A percentile compares a stretch with the other conserved stretches of the same genome.
Conservation (phyloP, 2,329 filamentous ascomycete species). For the Ceratocystis harringtonii region DNA sequence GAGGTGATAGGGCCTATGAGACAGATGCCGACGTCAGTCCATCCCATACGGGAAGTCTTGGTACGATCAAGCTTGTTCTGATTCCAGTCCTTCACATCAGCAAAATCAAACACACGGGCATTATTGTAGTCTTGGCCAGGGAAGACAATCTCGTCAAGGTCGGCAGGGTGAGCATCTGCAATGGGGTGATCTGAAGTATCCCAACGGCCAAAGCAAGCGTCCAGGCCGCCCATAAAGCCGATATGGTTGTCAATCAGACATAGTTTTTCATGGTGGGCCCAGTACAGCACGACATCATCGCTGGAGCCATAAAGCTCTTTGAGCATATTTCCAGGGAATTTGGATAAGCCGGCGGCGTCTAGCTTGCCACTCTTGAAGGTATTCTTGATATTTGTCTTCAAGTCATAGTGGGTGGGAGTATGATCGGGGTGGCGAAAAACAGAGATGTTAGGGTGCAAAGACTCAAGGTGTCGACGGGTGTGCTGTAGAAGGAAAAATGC, state of each 20-base stretch:
- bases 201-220: constrained; percentile 78
- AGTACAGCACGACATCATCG: constrained; percentile 71
- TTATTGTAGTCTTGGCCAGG: constrained; percentile 92
- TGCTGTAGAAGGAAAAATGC: constrained; percentile 33
- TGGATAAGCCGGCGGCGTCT: constrained; percentile 40
- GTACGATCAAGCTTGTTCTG: constrained; percentile 76
- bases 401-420: constrained; percentile 53
- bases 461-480: constrained; percentile 66
- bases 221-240: constrained; percentile 83
- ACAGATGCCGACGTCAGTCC: constrained; percentile 74
- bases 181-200: constrained; percentile 63
- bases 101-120: constrained; percentile 67
- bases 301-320: constrained; percentile 69
- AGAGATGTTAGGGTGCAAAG: constrained; percentile 65
- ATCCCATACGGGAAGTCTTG: constrained; percentile 73
- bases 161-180: constrained; percentile 64
- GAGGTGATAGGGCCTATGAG: constrained; percentile 59
- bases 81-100: constrained; percentile 61
- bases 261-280: constrained; percentile 89
- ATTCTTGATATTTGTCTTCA: constrained; percentile 53
- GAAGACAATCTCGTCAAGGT: constrained; percentile 63
- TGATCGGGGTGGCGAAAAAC: constrained; percentile 90
- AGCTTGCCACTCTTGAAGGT: constrained; percentile 35
- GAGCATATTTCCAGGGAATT: constrained; percentile 56
- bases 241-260: constrained; percentile 63